Evolutionary conservation across 345 rosid species (phyloP), one percentile per base, ranked within the genome.

Genomic region (Melaleuca alternifolia): DNA sequence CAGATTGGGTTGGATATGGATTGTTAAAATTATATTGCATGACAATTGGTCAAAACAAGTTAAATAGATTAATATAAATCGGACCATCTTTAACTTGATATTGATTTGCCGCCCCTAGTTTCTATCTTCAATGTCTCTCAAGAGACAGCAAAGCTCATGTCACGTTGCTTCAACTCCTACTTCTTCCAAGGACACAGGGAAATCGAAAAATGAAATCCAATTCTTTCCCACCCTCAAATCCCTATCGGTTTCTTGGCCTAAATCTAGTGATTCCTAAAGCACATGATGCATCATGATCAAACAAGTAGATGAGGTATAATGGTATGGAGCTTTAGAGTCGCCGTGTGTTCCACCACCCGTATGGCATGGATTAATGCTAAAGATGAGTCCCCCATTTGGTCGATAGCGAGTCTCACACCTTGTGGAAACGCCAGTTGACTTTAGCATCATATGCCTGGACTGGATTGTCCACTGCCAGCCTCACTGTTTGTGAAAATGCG

Each of bases 381-480:
- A 0, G 2, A 56, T 10, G 28, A 12, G 0, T n/a, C 61, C 24
- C 9, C 10, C 23, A 56, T 24, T 2, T 1, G 0, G 13, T 56
- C 14, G 4, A 26, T 56, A 10, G 28, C 0, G 3, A 24, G 28
- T 56, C 14, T 56, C 0, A 5, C 1, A 5, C 6, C 23, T 10
- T 1, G 4, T 5, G 0, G 0, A 10, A 11, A 5, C 10, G 6
- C 24, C 3, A 56, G 54, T 24, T 10, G 57, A 54, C 57, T 24
- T 56, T 2, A 56, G 0, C 11, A 24, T 6, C 28, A 56, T 23
- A 0, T 13, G 5, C n/a, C 28, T 0, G 0, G 28, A 10, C 4
- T 24, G 4, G 61, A 54, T 54, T 51, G n/a, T 23, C 23, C 61
- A 4, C n/a, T n/a, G 23, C 2, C 10, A 59, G 18, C 0, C 33